phyloP scores from a whole-genome alignment of 2,329 filamentous ascomycete species.

The Escovopsis weberi region DNA sequence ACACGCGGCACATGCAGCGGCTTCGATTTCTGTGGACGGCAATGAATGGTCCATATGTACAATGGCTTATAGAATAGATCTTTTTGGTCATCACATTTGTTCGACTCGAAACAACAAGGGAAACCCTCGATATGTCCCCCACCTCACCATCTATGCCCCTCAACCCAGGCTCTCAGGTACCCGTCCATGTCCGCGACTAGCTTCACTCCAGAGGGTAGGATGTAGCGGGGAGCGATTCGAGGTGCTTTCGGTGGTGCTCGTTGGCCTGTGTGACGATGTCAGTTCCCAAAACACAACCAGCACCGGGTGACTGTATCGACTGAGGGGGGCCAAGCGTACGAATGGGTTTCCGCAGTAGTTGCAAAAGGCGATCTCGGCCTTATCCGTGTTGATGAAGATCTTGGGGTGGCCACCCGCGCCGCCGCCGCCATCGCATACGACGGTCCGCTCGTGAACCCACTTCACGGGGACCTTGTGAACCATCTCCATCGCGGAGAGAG shows the following conservation, averaged over 20 bases:
- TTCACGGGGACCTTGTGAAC: conserved; percentile 90
- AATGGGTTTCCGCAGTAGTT: conserved; percentile 89
- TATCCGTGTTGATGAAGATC: conserved; percentile 97
- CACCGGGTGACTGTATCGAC: too few species aligned
- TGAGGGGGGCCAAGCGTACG: conserved; percentile 39
- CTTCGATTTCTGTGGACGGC: too few species aligned
- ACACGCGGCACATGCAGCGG: too few species aligned
- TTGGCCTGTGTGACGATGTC: conserved; percentile 50
- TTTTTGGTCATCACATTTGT: not conserved
- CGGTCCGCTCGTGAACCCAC: conserved; percentile 73
- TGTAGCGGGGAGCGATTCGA: conserved; percentile 67
- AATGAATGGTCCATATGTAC: too few species aligned
- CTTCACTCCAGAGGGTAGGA: conserved; percentile 62
- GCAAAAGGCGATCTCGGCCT: conserved; percentile 83
- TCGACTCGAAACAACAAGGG: too few species aligned
- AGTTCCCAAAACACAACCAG: conserved; percentile 1
- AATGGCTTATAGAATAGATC: too few species aligned
- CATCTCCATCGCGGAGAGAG: conserved; percentile 81
- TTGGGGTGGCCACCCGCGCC: conserved; percentile 80
- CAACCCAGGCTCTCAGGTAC: too few species aligned
- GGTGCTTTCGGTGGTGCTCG: conserved; percentile 71
- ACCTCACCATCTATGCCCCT: too few species aligned
- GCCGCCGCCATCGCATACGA: conserved; percentile 84
- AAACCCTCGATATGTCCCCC: too few species aligned
- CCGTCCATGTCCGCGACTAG: not conserved